These are phyloP conservation scores for Saxophila tyrrhenica DNA, from an alignment of 495 filamentous ascomycete genomes.

Conservation along the genomic window DNA sequence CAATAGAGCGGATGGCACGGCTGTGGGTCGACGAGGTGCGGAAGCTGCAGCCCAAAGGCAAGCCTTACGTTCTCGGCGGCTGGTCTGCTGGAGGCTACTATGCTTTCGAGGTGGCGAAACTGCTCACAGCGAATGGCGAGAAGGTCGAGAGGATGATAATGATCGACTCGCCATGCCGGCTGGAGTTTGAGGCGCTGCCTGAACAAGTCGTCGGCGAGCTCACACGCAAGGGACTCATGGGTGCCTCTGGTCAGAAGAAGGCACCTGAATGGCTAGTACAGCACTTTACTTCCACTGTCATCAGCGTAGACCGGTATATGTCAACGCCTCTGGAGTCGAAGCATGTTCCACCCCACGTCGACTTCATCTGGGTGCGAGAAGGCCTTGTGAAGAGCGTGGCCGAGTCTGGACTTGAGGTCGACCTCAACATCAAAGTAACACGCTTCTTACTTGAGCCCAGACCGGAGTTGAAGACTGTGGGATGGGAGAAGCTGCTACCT, in stretches of 20 bases:
- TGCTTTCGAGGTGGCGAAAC: slow-evolving; percentile 16
- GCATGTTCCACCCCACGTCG: slow-evolving; percentile 1
- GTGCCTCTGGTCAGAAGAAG: slow-evolving; percentile 7
- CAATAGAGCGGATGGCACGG: slow-evolving; percentile 14
- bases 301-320: slow-evolving; percentile 15
- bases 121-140: slow-evolving; percentile 8
- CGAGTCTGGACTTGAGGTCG: slow-evolving; percentile 12
- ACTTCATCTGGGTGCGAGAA: slow-evolving; percentile 19
- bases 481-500: slow-evolving; percentile 17
- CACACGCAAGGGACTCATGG: slow-evolving; percentile 14
- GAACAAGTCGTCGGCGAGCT: slow-evolving; percentile 7
- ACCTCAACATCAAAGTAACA: slow-evolving; percentile 14
- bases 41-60: slow-evolving; percentile 14
- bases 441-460: slow-evolving; percentile 15
- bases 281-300: slow-evolving; percentile 29
- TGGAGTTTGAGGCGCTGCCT: slow-evolving; percentile 12
- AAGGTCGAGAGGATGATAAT: slow-evolving; percentile 16
- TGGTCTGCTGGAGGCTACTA: slow-evolving; percentile 21
- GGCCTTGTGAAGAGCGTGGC: slow-evolving; percentile 13
- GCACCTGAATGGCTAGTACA: slow-evolving; percentile 26
- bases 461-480: slow-evolving; percentile 12
- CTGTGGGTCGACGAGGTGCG: slow-evolving; percentile 12
- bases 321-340: slow-evolving; percentile 11
- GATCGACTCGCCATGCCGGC: slow-evolving; percentile 16
- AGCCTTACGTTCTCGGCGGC: slow-evolving; percentile 14